Percentiles rank a stretch among this genome's conserved stretches.
phyloP scores from a whole-genome alignment of 768 basidiomycete species.

The Mycena capillaripes region DNA sequence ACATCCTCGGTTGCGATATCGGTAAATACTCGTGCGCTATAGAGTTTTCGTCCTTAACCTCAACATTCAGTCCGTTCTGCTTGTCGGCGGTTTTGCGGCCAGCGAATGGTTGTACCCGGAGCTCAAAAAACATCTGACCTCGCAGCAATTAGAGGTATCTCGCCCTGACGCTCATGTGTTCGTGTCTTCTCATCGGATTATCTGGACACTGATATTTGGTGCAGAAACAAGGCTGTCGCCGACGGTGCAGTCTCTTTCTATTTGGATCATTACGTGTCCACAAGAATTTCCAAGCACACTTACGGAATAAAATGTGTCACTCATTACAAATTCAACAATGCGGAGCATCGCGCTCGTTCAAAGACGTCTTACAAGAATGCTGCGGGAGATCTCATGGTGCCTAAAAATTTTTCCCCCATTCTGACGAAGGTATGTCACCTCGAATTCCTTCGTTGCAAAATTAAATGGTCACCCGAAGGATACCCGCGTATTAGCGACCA shows the following conservation, averaged over 20 bases:
- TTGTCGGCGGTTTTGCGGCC: slow-evolving; percentile 74
- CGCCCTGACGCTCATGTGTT: slow-evolving; percentile 69
- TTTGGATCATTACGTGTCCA: slow-evolving; percentile 20
- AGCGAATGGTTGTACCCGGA: slow-evolving; percentile 65
- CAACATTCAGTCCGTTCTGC: slow-evolving; percentile 52
- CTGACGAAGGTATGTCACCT: slow-evolving; percentile 39
- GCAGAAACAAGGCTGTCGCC: slow-evolving; percentile 28
- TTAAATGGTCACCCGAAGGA: neutral
- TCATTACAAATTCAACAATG: slow-evolving; percentile 26
- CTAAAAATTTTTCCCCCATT: slow-evolving; percentile 41
- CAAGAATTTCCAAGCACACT: slow-evolving; percentile 17
- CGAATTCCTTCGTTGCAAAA: too few relatives aligned
- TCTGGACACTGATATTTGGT: neutral
- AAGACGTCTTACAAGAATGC: neutral
- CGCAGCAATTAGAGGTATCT: slow-evolving; percentile 56
- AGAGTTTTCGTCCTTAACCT: neutral
- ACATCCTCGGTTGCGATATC: slow-evolving; percentile 47
- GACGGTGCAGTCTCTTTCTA: slow-evolving; percentile 30
- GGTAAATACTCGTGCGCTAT: slow-evolving; percentile 36
- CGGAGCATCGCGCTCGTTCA: slow-evolving; percentile 29
- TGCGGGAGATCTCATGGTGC: slow-evolving; percentile 30
- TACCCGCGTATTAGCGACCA: neutral
- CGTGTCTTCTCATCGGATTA: slow-evolving; percentile 36
- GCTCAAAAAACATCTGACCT: slow-evolving; percentile 55
- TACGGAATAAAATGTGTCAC: neutral